Conservation (phyloP, 768 basidiomycete genomes). For the Rubroboletus pulcherrimus region DNA sequence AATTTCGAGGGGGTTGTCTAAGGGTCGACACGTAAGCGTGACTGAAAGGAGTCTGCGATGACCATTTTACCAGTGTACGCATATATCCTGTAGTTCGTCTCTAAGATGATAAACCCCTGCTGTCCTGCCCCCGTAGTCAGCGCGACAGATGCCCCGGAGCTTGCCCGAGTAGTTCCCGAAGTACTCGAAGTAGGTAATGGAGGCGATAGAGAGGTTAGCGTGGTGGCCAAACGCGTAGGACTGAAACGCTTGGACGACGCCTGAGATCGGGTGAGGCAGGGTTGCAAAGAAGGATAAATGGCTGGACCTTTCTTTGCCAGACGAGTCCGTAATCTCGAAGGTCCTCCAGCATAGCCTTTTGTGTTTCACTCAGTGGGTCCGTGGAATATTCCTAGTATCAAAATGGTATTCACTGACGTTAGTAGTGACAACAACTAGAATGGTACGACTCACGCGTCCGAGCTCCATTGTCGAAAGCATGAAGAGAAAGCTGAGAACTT, state of each 20-base stretch:
- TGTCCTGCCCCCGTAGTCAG: conserved; percentile 52
- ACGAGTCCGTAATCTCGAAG: conserved; percentile 92
- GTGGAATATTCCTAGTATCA: conserved; percentile 81
- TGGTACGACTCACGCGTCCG: conserved; percentile 57
- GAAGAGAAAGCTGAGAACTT: conserved; percentile 91
- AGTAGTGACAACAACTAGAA: neutral
- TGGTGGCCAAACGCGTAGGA: conserved; percentile 93
- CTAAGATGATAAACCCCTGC: conserved; percentile 92
- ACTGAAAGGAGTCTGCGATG: conserved; percentile 3
- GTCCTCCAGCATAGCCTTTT: conserved; percentile 86
- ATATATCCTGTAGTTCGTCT: conserved; percentile 97
- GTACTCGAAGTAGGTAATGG: conserved; percentile 58
- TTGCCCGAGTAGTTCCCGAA: conserved; percentile 16
- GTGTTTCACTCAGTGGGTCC: conserved; percentile 71
- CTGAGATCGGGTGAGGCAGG: conserved; percentile 34
- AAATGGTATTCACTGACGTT: neutral
- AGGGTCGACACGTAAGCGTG: conserved; percentile 18
- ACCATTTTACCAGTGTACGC: conserved; percentile 81
- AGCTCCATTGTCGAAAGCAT: conserved; percentile 97
- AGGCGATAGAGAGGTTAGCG: conserved; percentile 87
- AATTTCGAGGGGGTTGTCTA: conserved; percentile 94
- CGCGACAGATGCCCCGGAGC: conserved; percentile 21
- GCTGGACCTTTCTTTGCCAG: conserved; percentile 72
- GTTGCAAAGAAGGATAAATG: conserved; percentile 13
- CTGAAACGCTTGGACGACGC: conserved; percentile 77